Base-by-base conservation (phyloP, 352 stramenopile species). In the Phytopythium delawarense region DNA sequence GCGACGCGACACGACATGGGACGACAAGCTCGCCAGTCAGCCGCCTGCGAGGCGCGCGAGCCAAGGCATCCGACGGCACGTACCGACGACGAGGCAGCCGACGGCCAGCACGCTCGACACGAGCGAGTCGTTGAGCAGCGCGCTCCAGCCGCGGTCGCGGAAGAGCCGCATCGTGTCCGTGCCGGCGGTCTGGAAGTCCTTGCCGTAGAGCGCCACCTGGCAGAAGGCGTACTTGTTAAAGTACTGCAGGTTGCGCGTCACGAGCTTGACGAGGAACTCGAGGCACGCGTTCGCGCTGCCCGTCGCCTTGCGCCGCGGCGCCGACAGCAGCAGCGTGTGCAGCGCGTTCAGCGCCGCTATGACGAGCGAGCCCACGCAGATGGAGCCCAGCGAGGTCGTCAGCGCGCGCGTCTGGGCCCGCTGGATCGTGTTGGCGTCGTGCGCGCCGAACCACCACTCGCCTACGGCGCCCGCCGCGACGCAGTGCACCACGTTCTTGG, bases 151-250 rank as follows among this genome's bases (percentile, higher is more conserved):
- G 28, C 87, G 82, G 57, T 91, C 76, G 32, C 87, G 79, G 63
- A 96, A 94, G 39, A 96, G 72, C 16, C 74, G 78, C 75, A 94
- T 86, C 16, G 81, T 93, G 71, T 96, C 87, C 21, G 72, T 67
- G 15, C 87, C 84, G 34, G 87, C 87, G 48, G 73, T 72, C 16
- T 78, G 70, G 64, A 96, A 94, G 60, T 91, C 77, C 55, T 92
- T 94, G 18, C 84, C 87, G 69, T 96, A 92, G n/a, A 96, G 72
- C 23, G 84, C 84, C 30, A 96, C 77, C 37, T 94, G 87, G 54
- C 84, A 93, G 59, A 93, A 94, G 4, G 87, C 87, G 63, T 85
- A 96, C 67, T 96, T 96, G 76, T 96, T 96, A 59, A 92, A 96
- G 44, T 89, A 87, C 57, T 87, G 69, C 64, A 91, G 75, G 61